These are phyloP conservation scores for Persicaria maculosa DNA, from an alignment of 148 eudicot species.

Conservation along the genomic window DNA sequence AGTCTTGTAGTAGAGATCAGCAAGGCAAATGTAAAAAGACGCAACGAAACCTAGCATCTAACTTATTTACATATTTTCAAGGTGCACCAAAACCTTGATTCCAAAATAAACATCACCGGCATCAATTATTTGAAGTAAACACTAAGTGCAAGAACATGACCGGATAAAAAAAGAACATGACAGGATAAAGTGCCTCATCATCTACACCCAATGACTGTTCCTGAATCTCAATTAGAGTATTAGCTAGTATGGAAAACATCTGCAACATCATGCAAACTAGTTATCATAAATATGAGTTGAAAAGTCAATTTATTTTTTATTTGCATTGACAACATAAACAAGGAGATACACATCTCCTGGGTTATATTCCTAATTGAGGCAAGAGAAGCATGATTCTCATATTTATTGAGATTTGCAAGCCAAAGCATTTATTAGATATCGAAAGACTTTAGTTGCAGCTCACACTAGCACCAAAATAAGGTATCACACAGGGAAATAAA, in stretches of 20 bases:
- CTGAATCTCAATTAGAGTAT: conserved; percentile 75
- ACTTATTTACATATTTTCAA: no score
- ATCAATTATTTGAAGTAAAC: no score
- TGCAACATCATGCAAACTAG: conserved; percentile 17
- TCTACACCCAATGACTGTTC: conserved; percentile 64
- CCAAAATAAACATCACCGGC: no score
- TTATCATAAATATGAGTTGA: not conserved
- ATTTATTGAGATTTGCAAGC: not conserved
- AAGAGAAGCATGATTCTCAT: not conserved
- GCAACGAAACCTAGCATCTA: no score
- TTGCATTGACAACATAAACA: not conserved
- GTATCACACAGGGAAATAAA: no score
- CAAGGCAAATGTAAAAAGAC: no score
- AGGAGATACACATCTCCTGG: not conserved
- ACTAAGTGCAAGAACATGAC: no score
- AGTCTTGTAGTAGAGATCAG: no score
- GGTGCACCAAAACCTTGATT: no score
- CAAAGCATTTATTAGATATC: not conserved
- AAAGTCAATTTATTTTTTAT: not conserved
- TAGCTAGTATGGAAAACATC: conserved; percentile 81
- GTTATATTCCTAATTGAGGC: not conserved
- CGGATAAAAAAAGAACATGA: not conserved
- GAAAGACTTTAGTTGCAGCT: no score
- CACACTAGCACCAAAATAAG: no score
- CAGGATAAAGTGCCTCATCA: conserved; percentile 44